Evolutionary conservation across 2,329 filamentous ascomycete genomes (phyloP).

Genomic region (Ascochyta clinopodiicola): DNA sequence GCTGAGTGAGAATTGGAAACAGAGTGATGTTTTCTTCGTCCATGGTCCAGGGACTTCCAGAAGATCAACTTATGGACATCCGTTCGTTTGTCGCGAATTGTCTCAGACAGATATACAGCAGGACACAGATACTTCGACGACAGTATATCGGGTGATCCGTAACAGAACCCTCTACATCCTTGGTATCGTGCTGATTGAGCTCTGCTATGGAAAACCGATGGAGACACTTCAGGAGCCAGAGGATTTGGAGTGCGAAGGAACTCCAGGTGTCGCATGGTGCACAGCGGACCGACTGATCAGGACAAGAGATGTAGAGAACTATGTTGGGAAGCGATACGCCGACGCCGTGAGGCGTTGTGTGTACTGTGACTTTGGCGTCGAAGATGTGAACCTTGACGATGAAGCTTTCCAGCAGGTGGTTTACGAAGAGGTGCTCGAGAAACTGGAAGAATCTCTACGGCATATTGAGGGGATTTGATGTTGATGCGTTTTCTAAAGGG

Average conservation of each 20-base stretch:
- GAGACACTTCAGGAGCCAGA: constrained; percentile 24
- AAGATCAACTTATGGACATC: constrained; percentile 21
- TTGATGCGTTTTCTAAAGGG: neutral
- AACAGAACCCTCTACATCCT: constrained; percentile 43
- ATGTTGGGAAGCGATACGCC: constrained; percentile 12
- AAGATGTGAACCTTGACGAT: constrained; percentile 20
- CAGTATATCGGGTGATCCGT: constrained; percentile 22
- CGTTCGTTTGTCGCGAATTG: constrained; percentile 22
- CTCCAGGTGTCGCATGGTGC: constrained; percentile 19
- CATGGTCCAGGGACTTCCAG: constrained; percentile 17
- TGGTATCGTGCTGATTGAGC: constrained; percentile 44
- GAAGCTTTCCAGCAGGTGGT: constrained; percentile 24
- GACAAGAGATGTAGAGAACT: neutral
- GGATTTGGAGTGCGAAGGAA: constrained; percentile 19
- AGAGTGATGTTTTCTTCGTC: constrained; percentile 30
- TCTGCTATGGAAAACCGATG: constrained; percentile 38
- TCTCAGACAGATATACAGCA: neutral
- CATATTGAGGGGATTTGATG: constrained; percentile 12
- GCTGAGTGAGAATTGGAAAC: constrained; percentile 24
- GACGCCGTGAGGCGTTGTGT: constrained; percentile 25
- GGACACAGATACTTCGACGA: neutral
- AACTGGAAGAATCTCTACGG: constrained; percentile 20
- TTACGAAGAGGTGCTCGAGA: constrained; percentile 25
- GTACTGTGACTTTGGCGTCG: constrained; percentile 24
- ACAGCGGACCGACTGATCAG: constrained; percentile 18